Evolutionary conservation across 768 basidiomycete genomes (phyloP).

Genomic region (Coprinopsis strossmayeri): DNA sequence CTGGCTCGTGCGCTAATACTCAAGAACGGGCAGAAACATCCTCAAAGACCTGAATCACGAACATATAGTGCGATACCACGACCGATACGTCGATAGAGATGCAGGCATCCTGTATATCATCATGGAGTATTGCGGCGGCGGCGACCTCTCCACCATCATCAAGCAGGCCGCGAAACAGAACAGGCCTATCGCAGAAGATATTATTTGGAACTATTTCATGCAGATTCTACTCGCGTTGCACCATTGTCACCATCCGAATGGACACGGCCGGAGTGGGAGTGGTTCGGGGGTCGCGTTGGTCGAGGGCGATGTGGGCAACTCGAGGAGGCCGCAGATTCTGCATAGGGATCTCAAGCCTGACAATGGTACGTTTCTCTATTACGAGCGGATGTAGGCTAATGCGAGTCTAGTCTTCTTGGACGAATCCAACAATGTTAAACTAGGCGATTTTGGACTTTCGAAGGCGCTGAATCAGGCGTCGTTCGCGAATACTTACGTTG

Average conservation of each 20-base stretch:
- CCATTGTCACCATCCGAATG: conserved; percentile 85
- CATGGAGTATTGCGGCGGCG: conserved; percentile 99
- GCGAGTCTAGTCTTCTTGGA: conserved; percentile 75
- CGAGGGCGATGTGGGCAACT: conserved; percentile 34
- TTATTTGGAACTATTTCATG: conserved; percentile 93
- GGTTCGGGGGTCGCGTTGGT: conserved; percentile 17
- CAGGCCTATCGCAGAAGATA: conserved; percentile 82
- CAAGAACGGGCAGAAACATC: conserved; percentile 62
- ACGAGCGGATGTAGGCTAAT: background rate
- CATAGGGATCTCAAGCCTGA: conserved; percentile 98
- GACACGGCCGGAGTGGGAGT: conserved; percentile 42
- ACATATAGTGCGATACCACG: conserved; percentile 94
- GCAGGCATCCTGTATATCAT: conserved; percentile 90
- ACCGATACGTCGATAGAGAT: conserved; percentile 87
- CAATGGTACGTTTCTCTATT: conserved; percentile 57
- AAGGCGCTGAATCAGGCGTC: conserved; percentile 84
- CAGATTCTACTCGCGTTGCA: conserved; percentile 87
- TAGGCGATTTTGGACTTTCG: conserved; percentile 95
- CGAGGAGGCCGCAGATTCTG: conserved; percentile 67
- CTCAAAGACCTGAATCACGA: conserved; percentile 93
- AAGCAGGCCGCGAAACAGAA: conserved; percentile 65
- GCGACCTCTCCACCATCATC: conserved; percentile 86
- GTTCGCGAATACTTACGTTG: conserved; percentile 96
- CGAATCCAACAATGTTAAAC: conserved; percentile 77
- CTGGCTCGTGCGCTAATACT: background rate